Conservation (phyloP, 2,329 filamentous ascomycete species). For the Myrmaecium sp. region DNA sequence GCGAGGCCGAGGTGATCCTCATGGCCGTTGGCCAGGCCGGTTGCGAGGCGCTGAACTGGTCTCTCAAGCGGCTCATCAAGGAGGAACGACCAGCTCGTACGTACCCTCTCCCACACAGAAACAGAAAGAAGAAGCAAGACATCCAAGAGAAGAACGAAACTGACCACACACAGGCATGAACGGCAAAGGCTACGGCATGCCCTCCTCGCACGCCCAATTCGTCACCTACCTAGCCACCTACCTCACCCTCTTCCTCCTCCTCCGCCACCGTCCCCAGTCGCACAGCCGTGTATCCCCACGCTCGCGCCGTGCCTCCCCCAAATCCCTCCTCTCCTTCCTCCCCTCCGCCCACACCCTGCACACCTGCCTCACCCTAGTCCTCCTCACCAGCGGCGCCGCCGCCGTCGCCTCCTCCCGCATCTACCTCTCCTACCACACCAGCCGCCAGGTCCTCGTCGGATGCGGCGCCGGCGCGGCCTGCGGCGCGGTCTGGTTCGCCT, state of each 20-base stretch:
- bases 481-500: conserved; percentile 61
- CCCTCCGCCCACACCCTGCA: conserved; percentile 48
- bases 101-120: conserved; percentile 9
- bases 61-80: conserved; percentile 77
- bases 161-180: conserved; percentile 41
- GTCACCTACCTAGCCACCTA: conserved; percentile 81
- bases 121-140: too few relatives aligned
- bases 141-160: conserved; percentile 1
- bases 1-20: conserved; percentile 74
- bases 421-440: conserved; percentile 87
- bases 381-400: conserved; percentile 23
- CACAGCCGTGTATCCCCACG: too few relatives aligned
- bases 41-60: conserved; percentile 83
- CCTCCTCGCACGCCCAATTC: conserved; percentile 87
- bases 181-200: conserved; percentile 95
- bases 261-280: conserved; percentile 44
- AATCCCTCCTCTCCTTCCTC: conserved; percentile 24
- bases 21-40: conserved; percentile 85
- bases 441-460: conserved; percentile 72
- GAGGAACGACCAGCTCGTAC: conserved; percentile 73
- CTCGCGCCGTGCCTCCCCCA: conserved; percentile 12
- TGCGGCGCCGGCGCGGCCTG: conserved; percentile 51
- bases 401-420: conserved; percentile 62
- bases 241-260: conserved; percentile 65
- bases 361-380: conserved; percentile 28